Evolutionary conservation across 2,329 filamentous ascomycete species (phyloP).

Genomic region (Ramularia collo-cygni): DNA sequence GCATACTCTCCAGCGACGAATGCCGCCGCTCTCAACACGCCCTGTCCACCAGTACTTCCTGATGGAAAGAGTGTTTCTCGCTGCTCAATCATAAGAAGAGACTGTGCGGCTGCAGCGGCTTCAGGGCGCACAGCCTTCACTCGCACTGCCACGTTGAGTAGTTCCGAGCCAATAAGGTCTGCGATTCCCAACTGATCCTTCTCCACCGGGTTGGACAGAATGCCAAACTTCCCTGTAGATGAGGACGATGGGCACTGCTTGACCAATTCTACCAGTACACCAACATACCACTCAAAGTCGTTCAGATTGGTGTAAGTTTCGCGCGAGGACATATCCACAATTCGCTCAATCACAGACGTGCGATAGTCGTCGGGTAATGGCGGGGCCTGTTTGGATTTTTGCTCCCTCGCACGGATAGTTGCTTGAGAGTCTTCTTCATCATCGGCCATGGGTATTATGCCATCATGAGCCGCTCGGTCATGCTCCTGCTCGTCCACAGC

Average conservation of each 20-base stretch:
- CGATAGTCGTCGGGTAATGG: constrained; percentile 81
- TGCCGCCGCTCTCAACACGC: constrained; percentile 66
- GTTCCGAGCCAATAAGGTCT: constrained; percentile 70
- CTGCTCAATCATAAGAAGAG: constrained; percentile 59
- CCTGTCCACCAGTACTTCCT: constrained; percentile 46
- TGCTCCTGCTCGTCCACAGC: constrained; percentile 39
- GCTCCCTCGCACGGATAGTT: constrained; percentile 45
- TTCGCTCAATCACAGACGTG: constrained; percentile 70
- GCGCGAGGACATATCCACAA: constrained; percentile 81
- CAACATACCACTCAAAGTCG: constrained; percentile 98
- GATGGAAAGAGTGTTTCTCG: constrained; percentile 50
- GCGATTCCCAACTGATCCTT: constrained; percentile 44
- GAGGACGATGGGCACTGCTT: constrained; percentile 53
- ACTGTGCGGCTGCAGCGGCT: constrained; percentile 76
- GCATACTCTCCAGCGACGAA: constrained; percentile 91
- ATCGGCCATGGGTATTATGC: constrained; percentile 45
- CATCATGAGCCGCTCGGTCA: constrained; percentile 39
- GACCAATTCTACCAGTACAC: constrained; percentile 78
- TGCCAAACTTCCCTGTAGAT: constrained; percentile 11
- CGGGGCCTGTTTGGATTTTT: constrained; percentile 44
- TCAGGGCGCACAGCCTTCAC: constrained; percentile 75
- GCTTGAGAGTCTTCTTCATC: constrained; percentile 55
- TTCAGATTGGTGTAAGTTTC: constrained; percentile 78
- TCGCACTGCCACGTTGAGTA: constrained; percentile 86
- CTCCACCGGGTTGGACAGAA: constrained; percentile 1